Evolutionary conservation across 2,329 filamentous ascomycete genomes (phyloP).

Genomic region (Waltergamsia citrina): DNA sequence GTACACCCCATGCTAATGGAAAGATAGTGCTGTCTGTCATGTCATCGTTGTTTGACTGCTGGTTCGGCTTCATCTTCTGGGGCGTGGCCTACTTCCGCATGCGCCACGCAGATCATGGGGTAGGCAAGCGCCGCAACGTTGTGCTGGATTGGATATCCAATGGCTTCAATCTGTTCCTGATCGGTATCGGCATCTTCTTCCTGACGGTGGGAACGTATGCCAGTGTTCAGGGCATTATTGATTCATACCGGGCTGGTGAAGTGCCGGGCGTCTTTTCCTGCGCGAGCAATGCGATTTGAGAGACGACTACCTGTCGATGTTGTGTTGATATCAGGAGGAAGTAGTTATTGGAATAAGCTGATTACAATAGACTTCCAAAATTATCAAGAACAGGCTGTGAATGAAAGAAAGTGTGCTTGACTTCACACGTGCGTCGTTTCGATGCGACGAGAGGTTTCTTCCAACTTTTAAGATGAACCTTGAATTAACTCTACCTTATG

Average conservation of each 20-base stretch:
- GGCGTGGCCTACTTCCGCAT: slow-evolving; percentile 72
- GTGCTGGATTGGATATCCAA: slow-evolving; percentile 43
- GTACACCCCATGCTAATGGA: not conserved
- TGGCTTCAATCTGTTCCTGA: slow-evolving; percentile 63
- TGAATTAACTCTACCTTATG: no score
- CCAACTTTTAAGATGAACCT: no score
- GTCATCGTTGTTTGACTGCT: slow-evolving; percentile 86
- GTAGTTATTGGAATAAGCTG: no score
- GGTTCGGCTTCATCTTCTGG: slow-evolving; percentile 96
- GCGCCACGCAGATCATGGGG: slow-evolving; percentile 54
- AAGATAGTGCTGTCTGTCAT: slow-evolving; percentile 64
- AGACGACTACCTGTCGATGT: no score
- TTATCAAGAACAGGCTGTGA: no score
- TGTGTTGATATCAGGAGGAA: no score
- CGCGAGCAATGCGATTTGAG: slow-evolving; percentile 52
- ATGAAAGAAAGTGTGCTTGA: no score
- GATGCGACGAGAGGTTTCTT: no score
- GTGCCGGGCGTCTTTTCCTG: slow-evolving; percentile 72
- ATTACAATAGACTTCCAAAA: no score
- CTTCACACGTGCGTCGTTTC: no score
- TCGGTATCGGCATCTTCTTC: slow-evolving; percentile 70
- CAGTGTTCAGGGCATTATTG: slow-evolving; percentile 63
- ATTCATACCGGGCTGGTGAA: slow-evolving; percentile 54
- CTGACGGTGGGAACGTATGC: slow-evolving; percentile 74
- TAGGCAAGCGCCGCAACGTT: slow-evolving; percentile 32